These are phyloP conservation scores for Chrysopogon serrulatus DNA, from an alignment of 176 grass and related monocot species.

Conservation along the genomic window DNA sequence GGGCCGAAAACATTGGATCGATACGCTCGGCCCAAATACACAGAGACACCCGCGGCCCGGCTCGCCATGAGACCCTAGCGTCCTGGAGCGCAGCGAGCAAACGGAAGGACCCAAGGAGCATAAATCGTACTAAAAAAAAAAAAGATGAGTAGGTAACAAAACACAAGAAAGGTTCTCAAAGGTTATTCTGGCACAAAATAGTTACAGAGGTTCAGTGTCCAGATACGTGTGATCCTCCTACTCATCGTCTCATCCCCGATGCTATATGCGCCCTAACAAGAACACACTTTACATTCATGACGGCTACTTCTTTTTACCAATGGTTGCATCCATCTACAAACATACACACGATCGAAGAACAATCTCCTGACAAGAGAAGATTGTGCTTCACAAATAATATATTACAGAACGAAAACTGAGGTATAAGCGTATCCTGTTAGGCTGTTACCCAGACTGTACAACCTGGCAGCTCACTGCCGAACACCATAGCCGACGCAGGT, in stretches of 20 bases:
- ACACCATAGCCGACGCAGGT: neutral
- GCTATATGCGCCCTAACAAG: neutral
- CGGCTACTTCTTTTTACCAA: neutral
- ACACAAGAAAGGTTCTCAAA: too few species aligned
- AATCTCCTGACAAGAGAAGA: slow-evolving; percentile 9
- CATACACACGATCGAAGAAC: slow-evolving; percentile 15
- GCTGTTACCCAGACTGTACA: slow-evolving; percentile 21
- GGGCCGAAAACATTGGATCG: too few species aligned
- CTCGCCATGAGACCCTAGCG: too few species aligned
- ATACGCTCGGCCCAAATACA: too few species aligned
- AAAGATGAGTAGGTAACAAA: neutral
- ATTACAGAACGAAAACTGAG: slow-evolving; percentile 20
- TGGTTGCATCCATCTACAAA: neutral
- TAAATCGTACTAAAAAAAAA: too few species aligned
- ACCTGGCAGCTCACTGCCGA: slow-evolving; percentile 6
- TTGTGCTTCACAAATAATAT: slow-evolving; percentile 21
- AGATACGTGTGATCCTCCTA: neutral
- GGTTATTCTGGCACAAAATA: neutral
- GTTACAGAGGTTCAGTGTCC: neutral
- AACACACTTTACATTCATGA: neutral
- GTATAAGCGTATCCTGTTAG: slow-evolving; percentile 35
- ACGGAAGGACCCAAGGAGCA: too few species aligned
- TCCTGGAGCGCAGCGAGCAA: too few species aligned
- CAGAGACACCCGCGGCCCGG: too few species aligned
- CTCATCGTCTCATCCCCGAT: neutral